Conservation (phyloP, 2,329 filamentous ascomycete species). For the Colletotrichum sp. region DNA sequence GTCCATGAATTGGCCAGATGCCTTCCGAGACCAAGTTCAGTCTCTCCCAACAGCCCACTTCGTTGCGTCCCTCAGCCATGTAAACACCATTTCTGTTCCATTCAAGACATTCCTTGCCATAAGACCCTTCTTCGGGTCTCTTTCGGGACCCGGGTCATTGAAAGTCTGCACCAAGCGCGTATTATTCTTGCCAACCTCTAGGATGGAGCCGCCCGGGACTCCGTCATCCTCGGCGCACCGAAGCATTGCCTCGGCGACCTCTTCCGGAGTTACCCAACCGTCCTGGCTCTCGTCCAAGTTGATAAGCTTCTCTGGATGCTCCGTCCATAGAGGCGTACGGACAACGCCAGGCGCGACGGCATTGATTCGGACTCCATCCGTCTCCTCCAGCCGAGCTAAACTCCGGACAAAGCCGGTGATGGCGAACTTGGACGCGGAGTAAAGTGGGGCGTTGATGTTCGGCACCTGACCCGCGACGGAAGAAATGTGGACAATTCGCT, state of each 20-base stretch:
- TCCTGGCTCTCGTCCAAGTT: conserved; percentile 38
- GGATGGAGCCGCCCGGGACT: conserved; percentile 42
- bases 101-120: conserved; percentile 30
- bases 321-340: conserved; percentile 49
- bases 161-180: conserved; percentile 36
- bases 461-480: conserved; percentile 41
- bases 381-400: conserved; percentile 38
- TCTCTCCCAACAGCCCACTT: conserved; percentile 28
- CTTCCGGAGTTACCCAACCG: conserved; percentile 45
- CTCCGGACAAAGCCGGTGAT: conserved; percentile 45
- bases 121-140: conserved; percentile 28
- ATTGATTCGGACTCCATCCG: conserved; percentile 41
- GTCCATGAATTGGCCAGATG: not conserved
- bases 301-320: conserved; percentile 47
- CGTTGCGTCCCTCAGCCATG: conserved; percentile 26
- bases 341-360: conserved; percentile 49
- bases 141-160: conserved; percentile 45
- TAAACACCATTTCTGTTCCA: conserved; percentile 30
- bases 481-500: conserved; percentile 41
- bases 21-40: not conserved
- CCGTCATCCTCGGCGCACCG: conserved; percentile 36
- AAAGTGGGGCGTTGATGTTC: conserved; percentile 38
- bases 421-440: conserved; percentile 43
- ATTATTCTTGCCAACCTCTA: conserved; percentile 41
- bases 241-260: conserved; percentile 51